A percentile compares a stretch with the other conserved stretches of the same genome.
phyloP scores from a whole-genome alignment of 352 stramenopile species.

The Poterioochromonas sp. region DNA sequence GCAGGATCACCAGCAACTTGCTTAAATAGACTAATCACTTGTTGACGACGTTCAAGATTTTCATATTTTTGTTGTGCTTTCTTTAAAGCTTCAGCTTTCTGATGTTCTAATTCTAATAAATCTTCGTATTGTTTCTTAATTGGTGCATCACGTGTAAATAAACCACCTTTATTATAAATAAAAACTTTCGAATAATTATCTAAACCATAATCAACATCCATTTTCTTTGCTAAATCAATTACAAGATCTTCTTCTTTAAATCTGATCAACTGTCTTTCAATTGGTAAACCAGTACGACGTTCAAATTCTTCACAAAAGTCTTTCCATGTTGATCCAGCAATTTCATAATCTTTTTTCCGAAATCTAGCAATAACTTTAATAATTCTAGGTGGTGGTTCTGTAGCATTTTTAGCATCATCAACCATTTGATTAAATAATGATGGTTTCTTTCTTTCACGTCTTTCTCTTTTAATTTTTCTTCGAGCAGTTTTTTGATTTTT shows the following conservation, averaged over 20 bases:
- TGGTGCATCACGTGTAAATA: background rate
- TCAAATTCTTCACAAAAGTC: slow-evolving; percentile 23
- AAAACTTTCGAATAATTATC: background rate
- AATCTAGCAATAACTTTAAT: slow-evolving; percentile 20
- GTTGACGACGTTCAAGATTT: too few relatives aligned
- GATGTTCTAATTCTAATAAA: too few relatives aligned
- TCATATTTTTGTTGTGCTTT: too few relatives aligned
- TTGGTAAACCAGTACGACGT: background rate
- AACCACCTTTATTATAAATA: slow-evolving; percentile 27
- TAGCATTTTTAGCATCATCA: slow-evolving; percentile 6
- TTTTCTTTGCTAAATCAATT: slow-evolving; percentile 21
- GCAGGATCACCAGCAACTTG: too few relatives aligned
- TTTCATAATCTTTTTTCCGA: slow-evolving; percentile 21
- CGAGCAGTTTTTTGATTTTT: background rate
- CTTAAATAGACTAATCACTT: too few relatives aligned
- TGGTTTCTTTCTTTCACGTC: background rate
- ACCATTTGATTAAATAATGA: slow-evolving; percentile 18
- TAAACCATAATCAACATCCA: slow-evolving; percentile 20
- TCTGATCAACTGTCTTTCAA: slow-evolving; percentile 20
- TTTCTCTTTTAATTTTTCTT: slow-evolving; percentile 14
- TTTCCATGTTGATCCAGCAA: slow-evolving; percentile 23
- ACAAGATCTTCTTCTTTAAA: slow-evolving; percentile 31
- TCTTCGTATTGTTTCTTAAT: background rate
- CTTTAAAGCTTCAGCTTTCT: too few relatives aligned
- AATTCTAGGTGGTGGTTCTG: background rate